Evolutionary conservation across 495 filamentous ascomycete species (phyloP).

Genomic region (Aspergillus campestris): DNA sequence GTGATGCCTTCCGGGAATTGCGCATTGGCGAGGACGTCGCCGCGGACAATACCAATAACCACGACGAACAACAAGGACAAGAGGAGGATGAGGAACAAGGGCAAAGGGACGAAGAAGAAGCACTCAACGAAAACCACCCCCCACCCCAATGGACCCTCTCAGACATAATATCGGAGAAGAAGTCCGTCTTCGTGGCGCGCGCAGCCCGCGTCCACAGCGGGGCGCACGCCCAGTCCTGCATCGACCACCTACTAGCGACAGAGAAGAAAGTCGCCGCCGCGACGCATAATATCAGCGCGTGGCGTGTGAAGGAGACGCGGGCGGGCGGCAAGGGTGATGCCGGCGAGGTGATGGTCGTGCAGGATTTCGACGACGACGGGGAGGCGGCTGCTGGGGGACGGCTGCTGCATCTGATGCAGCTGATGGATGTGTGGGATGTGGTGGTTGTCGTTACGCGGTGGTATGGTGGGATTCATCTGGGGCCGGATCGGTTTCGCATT

Average conservation of each 20-base stretch:
- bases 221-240: constrained; percentile 55
- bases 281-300: constrained; percentile 83
- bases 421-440: constrained; percentile 89
- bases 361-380: constrained; percentile 94
- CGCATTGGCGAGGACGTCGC: constrained; percentile 21
- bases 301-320: constrained; percentile 44
- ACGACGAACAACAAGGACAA: constrained; percentile 2
- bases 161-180: constrained; percentile 65
- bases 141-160: constrained; percentile 56
- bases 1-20: constrained; percentile 37
- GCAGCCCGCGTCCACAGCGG: constrained; percentile 57
- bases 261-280: constrained; percentile 78
- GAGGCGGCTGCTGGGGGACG: constrained; percentile 89
- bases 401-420: constrained; percentile 79
- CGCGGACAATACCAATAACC: constrained; percentile 10
- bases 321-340: constrained; percentile 20
- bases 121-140: not conserved
- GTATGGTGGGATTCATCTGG: constrained; percentile 86
- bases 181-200: constrained; percentile 80
- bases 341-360: constrained; percentile 48
- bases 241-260: constrained; percentile 64
- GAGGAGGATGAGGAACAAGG: not conserved
- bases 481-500: constrained; percentile 79
- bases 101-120: constrained; percentile 8
- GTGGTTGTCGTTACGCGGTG: constrained; percentile 92